Base-by-base conservation (phyloP, 2,329 filamentous ascomycete species). In the Fusarium coffeatum region DNA sequence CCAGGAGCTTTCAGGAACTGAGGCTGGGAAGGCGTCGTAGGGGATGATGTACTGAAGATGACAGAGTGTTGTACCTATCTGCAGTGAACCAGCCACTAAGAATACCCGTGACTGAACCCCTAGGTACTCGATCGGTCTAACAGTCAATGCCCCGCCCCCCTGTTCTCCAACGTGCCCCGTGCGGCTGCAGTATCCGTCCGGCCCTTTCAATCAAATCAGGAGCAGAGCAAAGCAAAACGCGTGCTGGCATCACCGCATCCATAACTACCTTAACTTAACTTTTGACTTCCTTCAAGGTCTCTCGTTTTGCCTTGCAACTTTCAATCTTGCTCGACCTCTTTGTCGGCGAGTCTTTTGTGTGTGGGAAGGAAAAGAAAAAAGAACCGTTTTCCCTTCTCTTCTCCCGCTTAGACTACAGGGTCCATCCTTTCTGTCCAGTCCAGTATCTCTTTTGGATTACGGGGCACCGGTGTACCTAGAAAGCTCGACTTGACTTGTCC, bases 241-340 rank as follows among this genome's bases (percentile, higher is more conserved):
- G 75, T 76, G 75, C 74, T 76, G 74, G 75, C 74, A 72, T 76
- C 74, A 76, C 74, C 57, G 72, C 71, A 73, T 72, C 64, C 58
- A 55, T 72, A 71, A 71, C 57, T 70, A 73, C 28, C 28, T 30
- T 30, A 70, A 63, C 58, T 54, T 68, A 71, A 71, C 57, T 70
- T 70, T 72, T 72, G 54, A 69, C 68, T 63, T 43, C 51, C 45
- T 56, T 53, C 55, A 69, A 73, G 72, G 60, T 60, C 57, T 68
- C 55, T 71, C 67, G 45, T 64, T 72, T 69, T 64, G 59, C 58
- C 61, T 70, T 74, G 67, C 42, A 62, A 58, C 72, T 74, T 59
- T 62, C 23, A 57, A 51, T 64, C 61, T 68, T 68, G 63, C 67
- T 71, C 66, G 72, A 73, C 66, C 59, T 68, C 59, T 76, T 75